Conservation (phyloP, 2,329 filamentous ascomycete species). For the Clarireedia paspali region DNA sequence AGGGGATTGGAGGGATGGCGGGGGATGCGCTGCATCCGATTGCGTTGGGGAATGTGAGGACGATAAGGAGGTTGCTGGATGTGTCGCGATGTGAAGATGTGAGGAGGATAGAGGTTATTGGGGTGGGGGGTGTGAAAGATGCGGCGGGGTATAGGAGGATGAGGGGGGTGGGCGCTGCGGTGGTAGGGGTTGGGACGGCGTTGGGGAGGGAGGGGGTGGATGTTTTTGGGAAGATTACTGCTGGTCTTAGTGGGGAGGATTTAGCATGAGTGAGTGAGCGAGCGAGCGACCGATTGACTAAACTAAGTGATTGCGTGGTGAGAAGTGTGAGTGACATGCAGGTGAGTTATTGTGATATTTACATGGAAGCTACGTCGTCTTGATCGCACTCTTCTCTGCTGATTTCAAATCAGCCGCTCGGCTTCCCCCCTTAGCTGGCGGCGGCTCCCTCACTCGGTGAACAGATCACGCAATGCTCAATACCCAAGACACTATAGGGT, state of each 20-base stretch:
- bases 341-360: too few relatives aligned
- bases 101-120: constrained; percentile 54
- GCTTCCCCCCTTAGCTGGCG: too few relatives aligned
- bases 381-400: too few relatives aligned
- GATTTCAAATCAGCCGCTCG: too few relatives aligned
- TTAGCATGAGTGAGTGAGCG: too few relatives aligned
- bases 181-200: constrained; percentile 63
- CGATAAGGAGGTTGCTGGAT: constrained; percentile 54
- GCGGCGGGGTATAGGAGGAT: constrained; percentile 55
- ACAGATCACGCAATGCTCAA: too few relatives aligned
- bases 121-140: constrained; percentile 66
- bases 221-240: constrained; percentile 54
- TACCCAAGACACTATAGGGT: too few relatives aligned
- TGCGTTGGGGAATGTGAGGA: constrained; percentile 67
- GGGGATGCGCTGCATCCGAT: constrained; percentile 66
- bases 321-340: too few relatives aligned
- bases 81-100: constrained; percentile 34
- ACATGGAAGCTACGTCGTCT: too few relatives aligned
- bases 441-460: too few relatives aligned
- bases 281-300: too few relatives aligned
- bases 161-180: constrained; percentile 55
- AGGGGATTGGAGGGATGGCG: constrained; percentile 62
- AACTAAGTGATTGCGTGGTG: too few relatives aligned
- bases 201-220: constrained; percentile 54
- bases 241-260: not conserved